These are phyloP conservation scores for Skeletonema menzelii DNA, from an alignment of 108 stramenopile genomes.

Conservation along the genomic window DNA sequence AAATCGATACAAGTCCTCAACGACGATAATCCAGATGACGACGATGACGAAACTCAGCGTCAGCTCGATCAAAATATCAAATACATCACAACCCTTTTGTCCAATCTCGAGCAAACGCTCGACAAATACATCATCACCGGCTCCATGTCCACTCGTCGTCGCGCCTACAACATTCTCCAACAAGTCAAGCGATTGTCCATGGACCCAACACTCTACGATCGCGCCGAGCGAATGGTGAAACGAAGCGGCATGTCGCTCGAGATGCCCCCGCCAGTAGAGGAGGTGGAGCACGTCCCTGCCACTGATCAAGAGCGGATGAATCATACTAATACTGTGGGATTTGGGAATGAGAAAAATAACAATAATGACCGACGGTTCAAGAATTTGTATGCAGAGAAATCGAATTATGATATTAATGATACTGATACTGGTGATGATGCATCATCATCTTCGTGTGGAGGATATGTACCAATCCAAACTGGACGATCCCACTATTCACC, in stretches of 20 bases:
- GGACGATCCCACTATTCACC: not conserved
- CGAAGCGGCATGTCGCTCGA: conserved; percentile 67
- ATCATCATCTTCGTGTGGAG: not conserved
- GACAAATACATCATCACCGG: conserved; percentile 73
- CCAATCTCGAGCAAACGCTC: conserved; percentile 53
- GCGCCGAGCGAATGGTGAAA: conserved; percentile 54
- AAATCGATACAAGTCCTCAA: not conserved
- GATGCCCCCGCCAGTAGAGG: conserved; percentile 10
- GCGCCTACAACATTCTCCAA: conserved; percentile 60
- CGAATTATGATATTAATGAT: too few relatives aligned
- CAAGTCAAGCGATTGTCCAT: conserved; percentile 54
- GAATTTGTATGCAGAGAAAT: too few relatives aligned
- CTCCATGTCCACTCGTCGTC: conserved; percentile 45
- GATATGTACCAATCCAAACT: not conserved
- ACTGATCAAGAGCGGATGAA: conserved; percentile 4
- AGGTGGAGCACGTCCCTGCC: conserved; percentile 31
- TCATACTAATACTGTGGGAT: too few relatives aligned
- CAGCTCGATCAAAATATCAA: conserved; percentile 40
- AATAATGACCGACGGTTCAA: conserved; percentile 12
- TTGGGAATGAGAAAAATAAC: not conserved
- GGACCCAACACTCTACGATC: conserved; percentile 39
- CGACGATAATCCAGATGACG: not conserved
- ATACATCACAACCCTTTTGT: conserved; percentile 61
- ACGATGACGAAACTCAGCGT: not conserved
- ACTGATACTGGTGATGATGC: not conserved